A percentile compares a stretch with the other conserved stretches of the same genome.
phyloP scores from a whole-genome alignment of 2,329 filamentous ascomycete species.

The Colletotrichum falcatum region DNA sequence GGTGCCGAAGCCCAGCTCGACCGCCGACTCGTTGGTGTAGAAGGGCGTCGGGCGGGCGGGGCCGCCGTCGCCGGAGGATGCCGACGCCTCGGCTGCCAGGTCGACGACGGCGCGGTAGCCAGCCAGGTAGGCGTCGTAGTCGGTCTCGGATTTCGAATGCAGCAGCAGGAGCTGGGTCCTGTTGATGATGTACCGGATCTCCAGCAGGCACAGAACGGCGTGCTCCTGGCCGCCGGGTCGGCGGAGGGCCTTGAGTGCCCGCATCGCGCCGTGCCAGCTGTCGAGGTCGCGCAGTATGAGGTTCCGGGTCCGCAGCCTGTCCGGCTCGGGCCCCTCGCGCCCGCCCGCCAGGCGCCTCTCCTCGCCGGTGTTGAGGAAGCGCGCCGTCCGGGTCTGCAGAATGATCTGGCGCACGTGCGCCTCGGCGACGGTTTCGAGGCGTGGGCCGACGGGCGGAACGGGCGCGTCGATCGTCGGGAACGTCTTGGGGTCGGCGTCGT shows the following conservation, averaged over 20 bases:
- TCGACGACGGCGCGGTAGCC: slow-evolving; percentile 43
- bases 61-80: not conserved
- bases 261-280: not conserved
- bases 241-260: not conserved
- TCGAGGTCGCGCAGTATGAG: slow-evolving; percentile 9
- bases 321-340: slow-evolving; percentile 8
- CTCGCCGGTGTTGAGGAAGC: slow-evolving; percentile 47
- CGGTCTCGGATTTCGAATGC: not conserved
- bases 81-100: not conserved
- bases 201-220: not conserved
- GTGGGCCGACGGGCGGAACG: not conserved
- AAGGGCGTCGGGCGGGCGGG: not conserved
- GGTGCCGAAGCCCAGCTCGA: slow-evolving; percentile 13
- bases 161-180: not conserved
- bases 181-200: not conserved
- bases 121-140: slow-evolving; percentile 49
- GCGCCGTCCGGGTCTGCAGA: slow-evolving; percentile 45
- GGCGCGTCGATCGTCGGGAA: slow-evolving; percentile 15
- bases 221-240: not conserved
- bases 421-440: slow-evolving; percentile 40
- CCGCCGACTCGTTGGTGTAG: not conserved
- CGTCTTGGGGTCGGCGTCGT: not conserved
- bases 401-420: slow-evolving; percentile 49
- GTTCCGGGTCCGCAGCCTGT: not conserved
- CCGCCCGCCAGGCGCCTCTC: slow-evolving; percentile 32